Evolutionary conservation across 2,329 filamentous ascomycete genomes (phyloP).

Genomic region (Phialocephala sp.): DNA sequence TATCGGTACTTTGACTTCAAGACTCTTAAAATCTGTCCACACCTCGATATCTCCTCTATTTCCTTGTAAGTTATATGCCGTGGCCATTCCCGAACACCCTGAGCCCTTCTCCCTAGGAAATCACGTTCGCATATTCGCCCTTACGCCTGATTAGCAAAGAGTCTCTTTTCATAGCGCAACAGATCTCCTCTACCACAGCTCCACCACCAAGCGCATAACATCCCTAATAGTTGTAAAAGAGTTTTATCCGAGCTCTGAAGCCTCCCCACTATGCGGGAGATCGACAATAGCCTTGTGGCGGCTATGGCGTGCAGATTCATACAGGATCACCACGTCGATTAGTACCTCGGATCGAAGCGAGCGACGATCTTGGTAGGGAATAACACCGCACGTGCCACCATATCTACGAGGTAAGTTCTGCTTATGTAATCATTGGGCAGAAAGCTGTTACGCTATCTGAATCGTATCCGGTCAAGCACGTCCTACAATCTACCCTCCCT

Average conservation of each 20-base stretch:
- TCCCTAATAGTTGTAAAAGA: conserved; percentile 6
- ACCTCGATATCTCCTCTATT: conserved; percentile 5
- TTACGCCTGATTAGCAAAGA: not conserved
- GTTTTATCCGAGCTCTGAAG: not conserved
- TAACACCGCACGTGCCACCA: not conserved
- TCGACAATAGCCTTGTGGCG: conserved; percentile 1
- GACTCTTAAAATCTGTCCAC: not conserved
- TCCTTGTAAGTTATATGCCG: not conserved
- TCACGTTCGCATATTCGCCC: not conserved
- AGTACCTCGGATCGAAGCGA: too few species aligned
- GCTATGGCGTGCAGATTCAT: not conserved
- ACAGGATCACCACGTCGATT: not conserved
- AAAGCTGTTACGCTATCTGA: too few species aligned
- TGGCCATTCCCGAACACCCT: not conserved
- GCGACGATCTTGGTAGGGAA: not conserved
- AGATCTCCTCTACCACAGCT: conserved; percentile 4
- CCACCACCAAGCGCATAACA: not conserved
- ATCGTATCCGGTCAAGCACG: too few species aligned
- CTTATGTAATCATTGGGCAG: too few species aligned
- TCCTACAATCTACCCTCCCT: too few species aligned
- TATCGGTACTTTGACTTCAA: conserved; percentile 3
- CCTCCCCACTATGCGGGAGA: not conserved
- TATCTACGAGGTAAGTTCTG: too few species aligned
- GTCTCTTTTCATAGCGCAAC: conserved; percentile 2
- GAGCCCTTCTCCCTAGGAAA: not conserved